Conservation (phyloP, 805 yeast genomes). For the Zygosaccharomyces rouxii region DNA sequence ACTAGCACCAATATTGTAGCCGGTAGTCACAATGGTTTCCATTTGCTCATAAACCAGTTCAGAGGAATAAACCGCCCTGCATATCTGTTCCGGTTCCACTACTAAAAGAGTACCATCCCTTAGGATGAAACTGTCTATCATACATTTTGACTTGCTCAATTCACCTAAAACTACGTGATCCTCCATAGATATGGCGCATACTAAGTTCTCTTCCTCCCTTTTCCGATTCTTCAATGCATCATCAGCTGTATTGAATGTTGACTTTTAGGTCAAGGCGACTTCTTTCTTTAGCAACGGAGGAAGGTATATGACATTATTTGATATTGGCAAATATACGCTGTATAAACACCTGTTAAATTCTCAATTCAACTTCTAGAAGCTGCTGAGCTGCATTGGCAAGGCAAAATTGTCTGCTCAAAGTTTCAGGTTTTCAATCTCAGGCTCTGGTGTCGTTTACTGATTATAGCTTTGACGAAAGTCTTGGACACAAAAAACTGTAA, state of each 20-base stretch:
- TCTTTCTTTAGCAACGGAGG: not conserved
- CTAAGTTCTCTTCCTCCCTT: not conserved
- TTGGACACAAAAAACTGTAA: not conserved
- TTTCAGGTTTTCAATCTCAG: not conserved
- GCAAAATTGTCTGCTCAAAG: not conserved
- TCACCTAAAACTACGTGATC: conserved; percentile 1
- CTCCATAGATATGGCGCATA: conserved; percentile 1
- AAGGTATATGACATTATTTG: not conserved
- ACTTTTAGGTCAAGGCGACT: not conserved
- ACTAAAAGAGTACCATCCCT: conserved; percentile 4
- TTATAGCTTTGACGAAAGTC: not conserved
- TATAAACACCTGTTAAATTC: not conserved
- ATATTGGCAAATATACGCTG: not conserved
- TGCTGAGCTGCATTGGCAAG: not conserved
- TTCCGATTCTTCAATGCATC: not conserved
- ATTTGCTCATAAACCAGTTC: conserved; percentile 4
- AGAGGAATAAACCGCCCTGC: conserved; percentile 3
- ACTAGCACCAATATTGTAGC: conserved; percentile 18
- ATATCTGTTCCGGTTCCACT: conserved; percentile 9
- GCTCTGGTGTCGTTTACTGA: not conserved
- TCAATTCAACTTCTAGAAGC: not conserved
- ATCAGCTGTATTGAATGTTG: not conserved
- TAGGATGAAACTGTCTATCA: conserved; percentile 5
- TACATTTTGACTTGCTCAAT: conserved; percentile 1
- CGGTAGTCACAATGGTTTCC: conserved; percentile 9